These are phyloP conservation scores for Thermomyces lanuginosus DNA, from an alignment of 2,329 filamentous ascomycete species.

Conservation along the genomic window DNA sequence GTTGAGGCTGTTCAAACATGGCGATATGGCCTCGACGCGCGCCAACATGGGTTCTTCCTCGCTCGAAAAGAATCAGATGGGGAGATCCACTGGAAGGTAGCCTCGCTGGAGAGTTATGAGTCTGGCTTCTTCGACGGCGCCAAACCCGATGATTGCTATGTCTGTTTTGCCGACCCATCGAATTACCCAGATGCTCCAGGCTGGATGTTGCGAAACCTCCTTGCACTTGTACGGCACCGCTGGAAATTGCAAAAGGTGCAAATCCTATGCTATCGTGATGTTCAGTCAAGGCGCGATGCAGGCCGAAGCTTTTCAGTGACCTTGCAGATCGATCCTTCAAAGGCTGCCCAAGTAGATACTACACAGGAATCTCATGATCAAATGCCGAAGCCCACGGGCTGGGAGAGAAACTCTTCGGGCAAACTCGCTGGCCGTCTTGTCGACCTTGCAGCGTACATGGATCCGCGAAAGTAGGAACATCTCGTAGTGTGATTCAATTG, in stretches of 20 bases:
- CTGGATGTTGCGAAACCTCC: constrained; percentile 81
- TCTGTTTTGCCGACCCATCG: constrained; percentile 83
- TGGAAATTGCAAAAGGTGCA: constrained; percentile 64
- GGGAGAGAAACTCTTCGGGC: constrained; percentile 68
- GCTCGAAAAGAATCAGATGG: constrained; percentile 45
- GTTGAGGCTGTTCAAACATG: constrained; percentile 77
- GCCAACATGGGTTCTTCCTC: constrained; percentile 92
- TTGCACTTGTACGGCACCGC: constrained; percentile 67
- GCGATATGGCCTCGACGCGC: constrained; percentile 62
- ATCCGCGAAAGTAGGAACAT: constrained; percentile 46
- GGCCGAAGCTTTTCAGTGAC: constrained; percentile 65
- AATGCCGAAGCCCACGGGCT: constrained; percentile 85
- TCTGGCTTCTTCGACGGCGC: constrained; percentile 68
- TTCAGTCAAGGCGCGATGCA: constrained; percentile 58
- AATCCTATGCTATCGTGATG: constrained; percentile 80
- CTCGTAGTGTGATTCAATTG: not conserved
- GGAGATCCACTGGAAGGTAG: constrained; percentile 61
- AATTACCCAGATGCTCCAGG: constrained; percentile 76
- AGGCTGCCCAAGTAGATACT: constrained; percentile 16
- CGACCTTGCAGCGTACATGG: constrained; percentile 84
- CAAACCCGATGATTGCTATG: constrained; percentile 56
- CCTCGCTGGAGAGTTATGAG: constrained; percentile 61
- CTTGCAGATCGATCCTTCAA: constrained; percentile 28
- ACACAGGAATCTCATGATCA: constrained; percentile 6
- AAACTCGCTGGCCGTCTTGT: constrained; percentile 65